These are phyloP conservation scores for Aspergillus sp. DNA, from an alignment of 2,329 filamentous ascomycete genomes.

Conservation along the genomic window DNA sequence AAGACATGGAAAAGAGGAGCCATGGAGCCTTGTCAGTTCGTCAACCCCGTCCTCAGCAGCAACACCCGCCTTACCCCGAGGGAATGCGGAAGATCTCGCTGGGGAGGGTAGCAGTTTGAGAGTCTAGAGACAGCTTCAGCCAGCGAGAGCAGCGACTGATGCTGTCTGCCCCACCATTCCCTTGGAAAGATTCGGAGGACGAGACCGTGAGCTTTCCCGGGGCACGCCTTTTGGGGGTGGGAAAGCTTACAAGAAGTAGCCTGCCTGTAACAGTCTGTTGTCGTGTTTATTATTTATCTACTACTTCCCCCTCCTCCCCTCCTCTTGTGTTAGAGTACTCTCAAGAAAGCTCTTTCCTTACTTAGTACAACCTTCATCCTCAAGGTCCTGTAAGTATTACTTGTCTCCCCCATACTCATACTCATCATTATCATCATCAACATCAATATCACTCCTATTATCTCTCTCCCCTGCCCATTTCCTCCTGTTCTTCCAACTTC, in stretches of 20 bases:
- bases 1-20: neutral
- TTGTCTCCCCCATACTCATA: no score
- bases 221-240: constrained; percentile 15
- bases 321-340: constrained; percentile 11
- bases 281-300: constrained; percentile 8
- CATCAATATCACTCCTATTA: neutral
- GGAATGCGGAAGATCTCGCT: constrained; percentile 43
- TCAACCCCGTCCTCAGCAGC: constrained; percentile 7
- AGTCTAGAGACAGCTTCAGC: constrained; percentile 24
- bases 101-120: constrained; percentile 21
- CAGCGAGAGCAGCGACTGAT: constrained; percentile 31
- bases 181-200: constrained; percentile 43
- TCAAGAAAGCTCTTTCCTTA: constrained; percentile 6
- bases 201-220: constrained; percentile 33
- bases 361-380: neutral
- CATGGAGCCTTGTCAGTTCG: neutral
- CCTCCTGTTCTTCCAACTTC: neutral
- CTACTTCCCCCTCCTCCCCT: constrained; percentile 3
- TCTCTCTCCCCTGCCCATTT: neutral
- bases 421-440: no score
- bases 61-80: constrained; percentile 36
- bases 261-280: neutral
- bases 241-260: constrained; percentile 19
- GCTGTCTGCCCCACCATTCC: constrained; percentile 37
- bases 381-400: neutral